These are phyloP conservation scores for Paralagenidium karlingii DNA, from an alignment of 352 stramenopile species.

Conservation along the genomic window DNA sequence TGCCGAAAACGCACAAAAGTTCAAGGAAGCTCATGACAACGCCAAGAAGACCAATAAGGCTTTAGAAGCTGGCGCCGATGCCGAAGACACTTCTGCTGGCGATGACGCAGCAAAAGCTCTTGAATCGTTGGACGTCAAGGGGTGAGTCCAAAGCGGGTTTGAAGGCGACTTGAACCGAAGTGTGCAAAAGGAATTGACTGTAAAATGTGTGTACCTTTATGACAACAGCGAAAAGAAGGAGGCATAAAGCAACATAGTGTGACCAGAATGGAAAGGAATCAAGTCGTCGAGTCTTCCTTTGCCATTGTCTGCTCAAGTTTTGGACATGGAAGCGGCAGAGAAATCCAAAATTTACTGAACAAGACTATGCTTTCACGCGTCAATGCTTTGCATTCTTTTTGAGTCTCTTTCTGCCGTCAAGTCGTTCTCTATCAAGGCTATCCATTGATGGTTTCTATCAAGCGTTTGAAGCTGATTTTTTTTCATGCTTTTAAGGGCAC, in stretches of 20 bases:
- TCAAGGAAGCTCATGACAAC: slow-evolving; percentile 93
- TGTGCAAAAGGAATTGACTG: too few species aligned
- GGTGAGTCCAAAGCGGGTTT: slow-evolving; percentile 75
- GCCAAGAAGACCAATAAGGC: slow-evolving; percentile 92
- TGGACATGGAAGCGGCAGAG: too few species aligned
- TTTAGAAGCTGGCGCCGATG: slow-evolving; percentile 87
- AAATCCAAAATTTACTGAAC: too few species aligned
- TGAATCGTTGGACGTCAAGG: slow-evolving; percentile 83
- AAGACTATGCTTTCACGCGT: too few species aligned
- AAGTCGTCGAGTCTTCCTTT: neutral
- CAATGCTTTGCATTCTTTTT: too few species aligned
- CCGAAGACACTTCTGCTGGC: slow-evolving; percentile 81
- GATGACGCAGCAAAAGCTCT: slow-evolving; percentile 90
- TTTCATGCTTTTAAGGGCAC: too few species aligned
- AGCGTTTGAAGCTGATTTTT: too few species aligned
- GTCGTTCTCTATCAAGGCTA: too few species aligned
- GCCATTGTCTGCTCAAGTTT: neutral
- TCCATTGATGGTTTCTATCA: too few species aligned
- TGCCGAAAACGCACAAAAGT: slow-evolving; percentile 92
- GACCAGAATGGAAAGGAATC: neutral
- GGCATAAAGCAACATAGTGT: too few species aligned
- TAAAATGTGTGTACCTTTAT: too few species aligned
- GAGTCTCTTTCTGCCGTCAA: too few species aligned
- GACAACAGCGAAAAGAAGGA: slow-evolving; percentile 1
- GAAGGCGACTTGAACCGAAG: neutral